A percentile compares a stretch with the other conserved stretches of the same genome.
phyloP scores from a whole-genome alignment of 2,329 filamentous ascomycete species.

The Colletotrichum endophyticum region DNA sequence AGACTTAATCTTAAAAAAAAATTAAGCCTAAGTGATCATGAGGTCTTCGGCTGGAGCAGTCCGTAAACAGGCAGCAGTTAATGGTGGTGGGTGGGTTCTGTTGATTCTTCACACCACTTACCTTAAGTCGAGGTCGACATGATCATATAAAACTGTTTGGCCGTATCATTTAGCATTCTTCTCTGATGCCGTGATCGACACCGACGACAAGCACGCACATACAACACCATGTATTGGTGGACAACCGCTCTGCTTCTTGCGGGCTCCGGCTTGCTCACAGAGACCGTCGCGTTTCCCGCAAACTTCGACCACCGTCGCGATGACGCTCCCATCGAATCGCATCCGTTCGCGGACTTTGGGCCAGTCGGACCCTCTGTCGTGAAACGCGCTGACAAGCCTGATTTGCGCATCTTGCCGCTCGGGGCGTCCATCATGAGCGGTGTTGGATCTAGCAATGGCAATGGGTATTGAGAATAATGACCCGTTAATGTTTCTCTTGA shows the following conservation, averaged over 20 bases:
- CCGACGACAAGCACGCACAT: neutral
- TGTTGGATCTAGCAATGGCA: neutral
- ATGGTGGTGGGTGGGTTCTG: neutral
- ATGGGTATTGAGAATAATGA: neutral
- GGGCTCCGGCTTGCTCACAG: neutral
- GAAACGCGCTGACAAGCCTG: neutral
- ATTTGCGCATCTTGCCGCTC: neutral
- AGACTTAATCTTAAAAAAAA: neutral
- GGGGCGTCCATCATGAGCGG: neutral
- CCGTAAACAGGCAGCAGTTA: neutral
- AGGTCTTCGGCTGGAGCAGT: neutral
- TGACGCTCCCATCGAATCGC: neutral
- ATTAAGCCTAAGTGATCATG: neutral
- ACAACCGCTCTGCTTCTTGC: neutral
- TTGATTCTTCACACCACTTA: neutral
- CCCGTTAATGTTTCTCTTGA: rapidly evolving
- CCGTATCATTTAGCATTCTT: neutral
- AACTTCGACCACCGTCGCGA: neutral
- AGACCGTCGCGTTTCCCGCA: neutral
- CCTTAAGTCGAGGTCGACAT: neutral
- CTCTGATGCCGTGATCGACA: neutral
- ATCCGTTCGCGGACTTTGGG: neutral
- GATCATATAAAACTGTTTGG: neutral
- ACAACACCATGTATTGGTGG: neutral
- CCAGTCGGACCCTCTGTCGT: neutral